A percentile compares a stretch with the other conserved stretches of the same genome.
Conservation (phyloP, 2,329 filamentous ascomycete species). For the Pseudogymnoascus sp. region DNA sequence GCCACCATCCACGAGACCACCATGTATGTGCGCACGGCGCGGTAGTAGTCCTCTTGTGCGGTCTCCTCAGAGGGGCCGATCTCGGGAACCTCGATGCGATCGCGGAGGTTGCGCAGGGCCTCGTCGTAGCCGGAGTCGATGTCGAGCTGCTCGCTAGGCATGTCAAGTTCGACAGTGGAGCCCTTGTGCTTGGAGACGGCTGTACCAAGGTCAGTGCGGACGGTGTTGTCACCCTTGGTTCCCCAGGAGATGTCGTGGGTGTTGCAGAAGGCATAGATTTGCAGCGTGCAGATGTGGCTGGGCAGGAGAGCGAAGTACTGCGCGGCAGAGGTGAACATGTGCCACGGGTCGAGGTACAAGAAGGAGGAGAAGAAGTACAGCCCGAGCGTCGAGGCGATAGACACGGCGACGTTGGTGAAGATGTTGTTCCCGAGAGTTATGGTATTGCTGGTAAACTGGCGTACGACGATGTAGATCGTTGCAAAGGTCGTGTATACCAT, state of each 20-base stretch:
- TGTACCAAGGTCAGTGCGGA: conserved; percentile 83
- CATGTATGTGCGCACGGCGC: conserved; percentile 95
- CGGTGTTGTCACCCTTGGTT: conserved; percentile 95
- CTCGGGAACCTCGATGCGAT: conserved; percentile 72
- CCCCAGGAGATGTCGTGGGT: conserved; percentile 99
- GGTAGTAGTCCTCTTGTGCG: conserved; percentile 97
- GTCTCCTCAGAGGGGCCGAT: conserved; percentile 61
- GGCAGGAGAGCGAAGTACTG: conserved; percentile 94
- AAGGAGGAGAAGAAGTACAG: conserved; percentile 96
- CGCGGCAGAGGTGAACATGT: conserved; percentile 86
- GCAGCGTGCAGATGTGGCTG: conserved; percentile 90
- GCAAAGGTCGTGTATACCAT: conserved; percentile 95
- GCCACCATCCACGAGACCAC: conserved; percentile 89
- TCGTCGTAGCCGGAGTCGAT: conserved; percentile 98
- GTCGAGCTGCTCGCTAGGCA: conserved; percentile 95
- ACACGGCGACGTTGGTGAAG: conserved; percentile 91
- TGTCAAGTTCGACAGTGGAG: conserved; percentile 84
- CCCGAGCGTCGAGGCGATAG: conserved; percentile 78
- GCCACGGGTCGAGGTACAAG: conserved; percentile 95
- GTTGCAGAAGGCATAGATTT: conserved; percentile 98
- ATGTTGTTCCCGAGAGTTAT: conserved; percentile 71
- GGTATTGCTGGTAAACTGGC: conserved; percentile 52
- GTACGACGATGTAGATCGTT: conserved; percentile 76
- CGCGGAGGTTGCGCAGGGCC: conserved; percentile 88
- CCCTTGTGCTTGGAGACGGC: conserved; percentile 66